Conservation (phyloP, 2,329 filamentous ascomycete genomes). For the Leptographium radiaticola region DNA sequence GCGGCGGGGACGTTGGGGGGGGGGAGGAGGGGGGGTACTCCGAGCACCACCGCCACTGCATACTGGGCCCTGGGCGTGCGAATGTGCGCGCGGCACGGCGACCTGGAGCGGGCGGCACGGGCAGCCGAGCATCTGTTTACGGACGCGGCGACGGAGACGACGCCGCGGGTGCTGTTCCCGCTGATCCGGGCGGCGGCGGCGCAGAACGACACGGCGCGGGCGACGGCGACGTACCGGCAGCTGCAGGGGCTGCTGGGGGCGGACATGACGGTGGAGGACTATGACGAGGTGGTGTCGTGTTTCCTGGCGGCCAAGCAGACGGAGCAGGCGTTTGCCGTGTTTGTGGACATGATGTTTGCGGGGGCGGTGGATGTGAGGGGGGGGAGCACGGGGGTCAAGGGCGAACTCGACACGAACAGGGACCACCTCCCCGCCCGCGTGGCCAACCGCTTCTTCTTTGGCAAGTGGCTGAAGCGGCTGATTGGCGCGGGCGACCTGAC, state of each 20-base stretch:
- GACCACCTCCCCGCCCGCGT: conserved; percentile 31
- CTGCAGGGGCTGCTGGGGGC: conserved; percentile 48
- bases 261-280: conserved; percentile 55
- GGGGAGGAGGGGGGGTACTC: no score
- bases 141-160: conserved; percentile 8
- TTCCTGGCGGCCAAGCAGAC: conserved; percentile 55
- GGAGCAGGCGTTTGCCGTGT: conserved; percentile 59
- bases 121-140: conserved; percentile 30
- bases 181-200: conserved; percentile 9
- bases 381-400: conserved; percentile 4
- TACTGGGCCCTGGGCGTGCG: conserved; percentile 55
- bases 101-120: conserved; percentile 45
- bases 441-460: conserved; percentile 69
- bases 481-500: conserved; percentile 60
- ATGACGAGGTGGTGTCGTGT: conserved; percentile 58
- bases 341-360: conserved; percentile 79
- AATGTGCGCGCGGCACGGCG: conserved; percentile 45
- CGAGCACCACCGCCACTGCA: conserved; percentile 31
- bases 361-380: conserved; percentile 33
- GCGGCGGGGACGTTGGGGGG: conserved; percentile 38
- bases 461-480: conserved; percentile 77
- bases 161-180: conserved; percentile 8
- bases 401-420: not conserved
- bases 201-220: conserved; percentile 45
- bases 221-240: conserved; percentile 45